Evolutionary conservation across 352 stramenopile species (phyloP), one percentile per base, ranked within the genome.

Genomic region (Blastocystis sp.): DNA sequence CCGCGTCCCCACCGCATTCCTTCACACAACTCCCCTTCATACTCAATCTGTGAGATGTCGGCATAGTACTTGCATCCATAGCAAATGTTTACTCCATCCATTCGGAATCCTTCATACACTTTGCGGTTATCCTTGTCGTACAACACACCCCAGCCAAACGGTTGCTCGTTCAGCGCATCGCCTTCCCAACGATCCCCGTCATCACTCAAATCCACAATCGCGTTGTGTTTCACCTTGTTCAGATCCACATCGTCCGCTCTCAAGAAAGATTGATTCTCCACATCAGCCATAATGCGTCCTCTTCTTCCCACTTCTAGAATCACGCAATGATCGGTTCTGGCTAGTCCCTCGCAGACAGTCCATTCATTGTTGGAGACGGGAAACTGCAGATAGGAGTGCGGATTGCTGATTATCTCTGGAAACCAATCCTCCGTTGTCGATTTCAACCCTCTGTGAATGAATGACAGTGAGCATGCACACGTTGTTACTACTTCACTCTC

Each of bases 71-170:
- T 19, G 2, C 29, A 50, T 1, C 63, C 63, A 51, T 50, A 74
- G 12, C 63, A 74, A 0, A 41, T 19, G 10, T 74, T 74, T 10
- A 45, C 63, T 26, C n/a, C 31, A 12, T 24, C 24, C 24, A 74
- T 50, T 51, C 63, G 24, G 37, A 74, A 74, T 26, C 63, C 63
- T 24, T 50, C 63, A 74, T 74, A 74, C 31, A 74, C 63, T 26
- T 50, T 26, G 31, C 24, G 21, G 10, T 74, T 74, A 9, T 33
- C 16, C n/a, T 10, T 24, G 45, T 74, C 63, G 21, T 50, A 74
- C 24, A 74, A 12, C 45, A 50, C 63, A 50, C 63, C 63, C 63
- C 63, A 74, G 19, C 63, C 63, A 74, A 10, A 74, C 1, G 63
- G 63, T 9, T 45, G 10, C n/a, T 74, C 35, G 1, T 10, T 10